Evolutionary conservation across 139 green algal genomes (phyloP), one percentile per base, ranked within the genome.

Genomic region (Chlorella sp.): DNA sequence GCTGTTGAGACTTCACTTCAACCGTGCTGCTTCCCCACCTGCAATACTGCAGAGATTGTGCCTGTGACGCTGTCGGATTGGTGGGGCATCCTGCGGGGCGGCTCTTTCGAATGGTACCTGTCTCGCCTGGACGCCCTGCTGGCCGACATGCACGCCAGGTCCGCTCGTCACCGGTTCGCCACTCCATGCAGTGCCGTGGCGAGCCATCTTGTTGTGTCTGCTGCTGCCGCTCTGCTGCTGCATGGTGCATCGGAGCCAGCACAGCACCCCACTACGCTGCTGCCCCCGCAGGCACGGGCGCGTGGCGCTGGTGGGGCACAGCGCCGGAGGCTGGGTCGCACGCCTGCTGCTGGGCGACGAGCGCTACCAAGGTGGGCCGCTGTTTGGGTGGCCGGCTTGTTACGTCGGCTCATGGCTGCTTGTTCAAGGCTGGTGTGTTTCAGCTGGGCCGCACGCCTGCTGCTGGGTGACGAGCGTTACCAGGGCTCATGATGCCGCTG

Each of bases 311-410:
- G 84, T 93, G 24, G 90, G 86, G 38, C 90, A 93, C 82, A 88
- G 78, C 30, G 90, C 90, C 5, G 90, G 90, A 30, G 90, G 90
- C 34, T 93, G 88, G 88, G 54, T 93, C 1, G 67, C 76, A 2
- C 79, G 90, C 28, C 68, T 92, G 0, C 81, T 86, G 44, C 67
- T 93, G 56, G 88, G 88, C n/a, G 51, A 7, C 16, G 73, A 80
- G 26, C 51, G 68, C 0, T 92, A 92, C 56, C 80, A 89, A 73
- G 80, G 81, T 78, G 68, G 5, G 67, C 6, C 24, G 13, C n/a
- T 65, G 4, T 43, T 20, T 22, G 24, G 11, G 40, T n/a, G 38
- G n/a, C n/a, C n/a, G n/a, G n/a, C n/a, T n/a, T n/a, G n/a, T n/a
- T n/a, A n/a, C n/a, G n/a, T n/a, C n/a, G n/a, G n/a, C n/a, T n/a